Evolutionary conservation across 2,329 filamentous ascomycete genomes (phyloP).

Genomic region (Xylogone sp.): DNA sequence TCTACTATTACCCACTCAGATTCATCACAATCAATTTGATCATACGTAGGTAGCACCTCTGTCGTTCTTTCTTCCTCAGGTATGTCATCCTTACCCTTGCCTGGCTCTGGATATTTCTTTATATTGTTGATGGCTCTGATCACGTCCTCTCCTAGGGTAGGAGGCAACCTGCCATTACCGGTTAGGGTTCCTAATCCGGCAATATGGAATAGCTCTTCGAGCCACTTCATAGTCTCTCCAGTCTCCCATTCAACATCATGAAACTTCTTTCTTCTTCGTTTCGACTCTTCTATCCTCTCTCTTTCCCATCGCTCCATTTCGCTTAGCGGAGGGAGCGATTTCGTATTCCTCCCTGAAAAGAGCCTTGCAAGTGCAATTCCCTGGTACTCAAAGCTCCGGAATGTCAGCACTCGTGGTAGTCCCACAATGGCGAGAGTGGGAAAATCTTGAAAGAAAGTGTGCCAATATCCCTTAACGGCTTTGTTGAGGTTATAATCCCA

Average conservation of each 20-base stretch:
- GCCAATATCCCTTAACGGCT: constrained; percentile 43
- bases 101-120: constrained; percentile 41
- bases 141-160: constrained; percentile 37
- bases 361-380: constrained; percentile 48
- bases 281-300: constrained; percentile 29
- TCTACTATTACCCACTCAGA: background rate
- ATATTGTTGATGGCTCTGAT: constrained; percentile 46
- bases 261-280: constrained; percentile 36
- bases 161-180: constrained; percentile 44
- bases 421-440: constrained; percentile 48
- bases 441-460: constrained; percentile 48
- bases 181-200: constrained; percentile 44
- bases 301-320: constrained; percentile 43
- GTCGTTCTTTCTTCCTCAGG: background rate
- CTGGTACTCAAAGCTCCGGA: constrained; percentile 53
- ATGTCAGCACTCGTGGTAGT: constrained; percentile 46
- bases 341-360: constrained; percentile 37
- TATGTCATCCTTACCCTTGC: constrained; percentile 8
- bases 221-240: constrained; percentile 46
- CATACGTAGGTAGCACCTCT: background rate
- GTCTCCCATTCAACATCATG: constrained; percentile 51
- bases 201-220: constrained; percentile 42
- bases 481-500: constrained; percentile 46
- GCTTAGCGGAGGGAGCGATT: constrained; percentile 32
- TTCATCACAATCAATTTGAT: background rate